Evolutionary conservation across 768 basidiomycete species (phyloP).

Genomic region (Lactarius deliciosus): DNA sequence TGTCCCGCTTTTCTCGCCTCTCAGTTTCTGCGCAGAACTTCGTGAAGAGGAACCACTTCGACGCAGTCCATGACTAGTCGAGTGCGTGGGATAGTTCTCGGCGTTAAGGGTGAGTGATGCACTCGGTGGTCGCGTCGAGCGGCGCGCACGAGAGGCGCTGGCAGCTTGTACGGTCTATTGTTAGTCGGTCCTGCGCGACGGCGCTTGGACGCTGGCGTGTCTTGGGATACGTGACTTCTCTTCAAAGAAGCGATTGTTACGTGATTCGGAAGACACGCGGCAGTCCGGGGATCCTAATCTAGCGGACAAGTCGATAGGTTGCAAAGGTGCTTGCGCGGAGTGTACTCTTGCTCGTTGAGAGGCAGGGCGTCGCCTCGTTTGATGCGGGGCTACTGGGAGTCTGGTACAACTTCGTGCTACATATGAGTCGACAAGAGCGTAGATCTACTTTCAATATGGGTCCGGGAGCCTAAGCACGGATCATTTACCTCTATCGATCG

Average conservation of each 20-base stretch:
- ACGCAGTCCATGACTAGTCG: slow-evolving; percentile 23
- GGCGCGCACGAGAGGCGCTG: background rate
- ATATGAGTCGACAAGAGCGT: background rate
- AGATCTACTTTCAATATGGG: background rate
- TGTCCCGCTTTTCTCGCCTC: background rate
- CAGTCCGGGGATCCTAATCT: background rate
- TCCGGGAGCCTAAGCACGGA: background rate
- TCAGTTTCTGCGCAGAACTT: slow-evolving; percentile 1
- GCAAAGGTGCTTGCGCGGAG: background rate
- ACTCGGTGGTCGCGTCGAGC: background rate
- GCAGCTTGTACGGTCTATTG: background rate
- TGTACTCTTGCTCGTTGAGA: background rate
- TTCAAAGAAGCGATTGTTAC: background rate
- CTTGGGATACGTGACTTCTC: background rate
- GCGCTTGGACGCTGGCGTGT: slow-evolving; percentile 14
- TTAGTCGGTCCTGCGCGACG: background rate
- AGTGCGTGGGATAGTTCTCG: background rate
- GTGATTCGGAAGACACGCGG: background rate
- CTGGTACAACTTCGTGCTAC: slow-evolving; percentile 22
- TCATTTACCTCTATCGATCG: slow-evolving; percentile 18
- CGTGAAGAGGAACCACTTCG: slow-evolving; percentile 12
- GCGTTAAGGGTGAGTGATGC: slow-evolving; percentile 1
- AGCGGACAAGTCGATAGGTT: background rate
- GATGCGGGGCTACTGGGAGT: slow-evolving; percentile 10
- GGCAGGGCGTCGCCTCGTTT: background rate